Conservation (phyloP, 345 rosid species). For the Pistacia atlantica region DNA sequence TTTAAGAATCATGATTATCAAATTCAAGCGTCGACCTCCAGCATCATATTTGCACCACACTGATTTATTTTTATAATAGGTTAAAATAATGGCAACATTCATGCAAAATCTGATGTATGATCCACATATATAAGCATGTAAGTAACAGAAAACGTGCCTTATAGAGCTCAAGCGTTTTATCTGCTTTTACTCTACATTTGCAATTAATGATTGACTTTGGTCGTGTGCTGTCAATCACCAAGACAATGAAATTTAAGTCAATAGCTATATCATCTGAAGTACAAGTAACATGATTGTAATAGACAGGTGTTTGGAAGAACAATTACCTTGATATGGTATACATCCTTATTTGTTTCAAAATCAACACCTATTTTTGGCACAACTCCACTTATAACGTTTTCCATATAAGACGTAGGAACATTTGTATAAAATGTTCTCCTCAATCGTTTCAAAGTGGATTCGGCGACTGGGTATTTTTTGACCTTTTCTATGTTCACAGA, state of each 20-base stretch:
- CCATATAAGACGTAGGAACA: slow-evolving; percentile 21
- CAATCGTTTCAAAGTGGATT: slow-evolving; percentile 17
- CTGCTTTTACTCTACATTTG: slow-evolving; percentile 38
- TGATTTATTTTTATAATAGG: too few species aligned
- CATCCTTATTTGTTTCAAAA: slow-evolving; percentile 6
- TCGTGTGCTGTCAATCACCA: slow-evolving; percentile 44
- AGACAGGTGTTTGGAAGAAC: too few species aligned
- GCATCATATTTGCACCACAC: too few species aligned
- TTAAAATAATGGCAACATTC: neutral
- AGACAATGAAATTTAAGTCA: slow-evolving; percentile 7
- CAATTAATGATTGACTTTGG: slow-evolving; percentile 31
- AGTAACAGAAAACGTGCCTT: slow-evolving; percentile 32
- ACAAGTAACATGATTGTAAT: neutral
- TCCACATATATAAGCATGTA: neutral
- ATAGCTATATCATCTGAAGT: neutral
- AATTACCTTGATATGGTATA: slow-evolving; percentile 22
- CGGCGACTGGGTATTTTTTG: neutral
- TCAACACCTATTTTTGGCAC: slow-evolving; percentile 14
- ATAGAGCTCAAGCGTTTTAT: slow-evolving; percentile 33
- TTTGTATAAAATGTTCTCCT: slow-evolving; percentile 17
- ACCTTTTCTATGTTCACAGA: slow-evolving; percentile 7
- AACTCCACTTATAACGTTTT: neutral
- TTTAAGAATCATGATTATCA: too few species aligned
- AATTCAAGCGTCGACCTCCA: neutral
- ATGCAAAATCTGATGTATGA: neutral